phyloP scores from a whole-genome alignment of 2,329 filamentous ascomycete species.

The Aspergillus terreus region DNA sequence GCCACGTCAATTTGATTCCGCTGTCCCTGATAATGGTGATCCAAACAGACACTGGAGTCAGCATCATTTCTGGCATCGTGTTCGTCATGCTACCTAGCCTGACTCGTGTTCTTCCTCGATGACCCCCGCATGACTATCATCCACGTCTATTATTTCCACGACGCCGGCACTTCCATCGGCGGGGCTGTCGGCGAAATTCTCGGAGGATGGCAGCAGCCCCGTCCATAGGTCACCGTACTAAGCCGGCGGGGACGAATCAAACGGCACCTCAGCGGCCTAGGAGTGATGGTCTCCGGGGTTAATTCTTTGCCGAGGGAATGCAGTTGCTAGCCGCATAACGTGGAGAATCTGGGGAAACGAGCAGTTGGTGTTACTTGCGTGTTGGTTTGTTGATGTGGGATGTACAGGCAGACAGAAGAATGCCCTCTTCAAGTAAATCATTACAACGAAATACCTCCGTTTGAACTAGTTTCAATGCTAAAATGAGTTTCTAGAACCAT shows the following conservation, averaged over 20 bases:
- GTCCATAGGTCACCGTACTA: not conserved
- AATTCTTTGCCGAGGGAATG: not conserved
- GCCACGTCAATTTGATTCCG: too few species aligned
- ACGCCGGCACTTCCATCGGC: constrained; percentile 8
- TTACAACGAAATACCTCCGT: not conserved
- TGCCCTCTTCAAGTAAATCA: not conserved
- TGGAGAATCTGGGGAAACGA: not conserved
- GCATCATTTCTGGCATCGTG: too few species aligned
- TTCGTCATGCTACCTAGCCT: too few species aligned
- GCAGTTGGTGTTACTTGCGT: not conserved
- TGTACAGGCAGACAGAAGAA: not conserved
- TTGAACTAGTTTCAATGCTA: not conserved
- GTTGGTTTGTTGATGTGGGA: too few species aligned
- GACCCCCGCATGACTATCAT: constrained; percentile 1
- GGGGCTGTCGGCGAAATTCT: constrained; percentile 25
- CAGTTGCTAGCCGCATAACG: not conserved
- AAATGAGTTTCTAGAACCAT: not conserved
- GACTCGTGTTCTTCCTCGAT: not conserved
- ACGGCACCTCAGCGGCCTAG: not conserved
- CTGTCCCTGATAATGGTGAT: too few species aligned
- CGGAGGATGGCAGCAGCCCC: constrained; percentile 10
- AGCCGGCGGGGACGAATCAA: not conserved
- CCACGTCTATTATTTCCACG: not conserved
- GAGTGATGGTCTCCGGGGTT: not conserved
- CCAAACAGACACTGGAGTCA: too few species aligned